Evolutionary conservation across 176 grass and related monocot genomes (phyloP), one percentile per base, ranked within the genome.

Genomic region (Saccharum officinarum): DNA sequence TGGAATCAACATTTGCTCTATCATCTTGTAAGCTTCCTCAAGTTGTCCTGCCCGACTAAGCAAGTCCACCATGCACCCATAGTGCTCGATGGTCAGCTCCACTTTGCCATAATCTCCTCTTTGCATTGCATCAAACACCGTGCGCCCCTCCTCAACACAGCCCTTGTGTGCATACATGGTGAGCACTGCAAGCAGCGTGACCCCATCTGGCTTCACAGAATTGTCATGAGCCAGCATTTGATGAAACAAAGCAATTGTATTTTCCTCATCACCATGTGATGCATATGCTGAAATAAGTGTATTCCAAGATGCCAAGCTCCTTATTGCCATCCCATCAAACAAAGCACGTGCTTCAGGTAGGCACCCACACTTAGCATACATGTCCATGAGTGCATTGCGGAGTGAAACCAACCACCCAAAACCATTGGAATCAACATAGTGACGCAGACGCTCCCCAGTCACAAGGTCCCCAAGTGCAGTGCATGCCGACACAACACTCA

Each of bases 51-150:
- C 86, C 76, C 89, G 64, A 28, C 89, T 89, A 62, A 94, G 83
- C 83, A 91, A 72, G 67, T 94, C 86, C 23, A 94, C 92, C 71
- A 94, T 84, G 81, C 92, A 94, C 3, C 92, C 89, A 13, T 94
- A 87, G 81, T 94, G 92, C 86, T 91, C 80, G 0, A 89, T 45
- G 0, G 76, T 81, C 57, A 86, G 18, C 40, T 86, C 71, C 46
- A 91, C 34, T 61, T 71, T 83, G 16, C 72, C 83, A 81, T 72
- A 90, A 14, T 74, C 31, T 10, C 86, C 92, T 37, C 33, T 83
- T 60, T 49, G 72, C 70, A 91, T 77, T 4, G 76, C 55, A 72
- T 70, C 65, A 59, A 94, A 87, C 42, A 89, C 34, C 39, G 49
- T 22, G 15, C 59, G 89, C 4, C 71, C 92, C 71, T 88, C 92